Evolutionary conservation across 345 rosid species (phyloP), one percentile per base, ranked within the genome.

Genomic region (Excoecaria cochinchinensis): DNA sequence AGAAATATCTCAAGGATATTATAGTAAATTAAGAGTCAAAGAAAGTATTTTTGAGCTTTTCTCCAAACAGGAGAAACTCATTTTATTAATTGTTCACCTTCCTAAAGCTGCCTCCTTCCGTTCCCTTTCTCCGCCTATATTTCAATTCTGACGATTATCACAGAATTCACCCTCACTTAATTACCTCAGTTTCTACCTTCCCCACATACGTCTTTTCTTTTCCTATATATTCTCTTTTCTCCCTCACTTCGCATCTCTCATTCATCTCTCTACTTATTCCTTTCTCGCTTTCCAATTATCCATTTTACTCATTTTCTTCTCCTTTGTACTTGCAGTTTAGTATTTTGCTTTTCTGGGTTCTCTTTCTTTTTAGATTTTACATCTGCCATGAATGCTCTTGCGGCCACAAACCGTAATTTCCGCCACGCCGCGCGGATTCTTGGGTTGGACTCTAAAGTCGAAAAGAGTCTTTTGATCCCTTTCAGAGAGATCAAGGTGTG

Each of bases 401-500:
- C 90, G 51, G 99, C 97, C 36, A 93, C 99, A 12, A 93, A 83
- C 86, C 92, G 99, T 22, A 95, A 95, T 78, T 95, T 95, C 77
- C 91, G 95, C 74, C 91, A 86, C 50, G 98, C 99, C 6, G 85
- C 97, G 0, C 83, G 98, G 51, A 86, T 95, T 80, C 89, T 95
- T 57, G 99, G 98, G 0, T 74, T 95, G 80, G 99, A 95, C 84
- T 90, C 99, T 9, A 93, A 93, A 85, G 84, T 95, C 59, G 97
- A 93, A 67, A 88, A 16, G 82, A 89, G 95, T 82, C 98, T 95
- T 72, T 73, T 93, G 85, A 91, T 95, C 88, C 99, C 99, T 13
- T 91, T 90, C 46, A 85, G 99, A 76, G 99, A 93, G 85, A 89
- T 95, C 91, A 95, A 95, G 93, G 98, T 80, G 46, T 47, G n/a